Conservation (phyloP, 805 yeast species). For the Saccharomycopsis fermentans region DNA sequence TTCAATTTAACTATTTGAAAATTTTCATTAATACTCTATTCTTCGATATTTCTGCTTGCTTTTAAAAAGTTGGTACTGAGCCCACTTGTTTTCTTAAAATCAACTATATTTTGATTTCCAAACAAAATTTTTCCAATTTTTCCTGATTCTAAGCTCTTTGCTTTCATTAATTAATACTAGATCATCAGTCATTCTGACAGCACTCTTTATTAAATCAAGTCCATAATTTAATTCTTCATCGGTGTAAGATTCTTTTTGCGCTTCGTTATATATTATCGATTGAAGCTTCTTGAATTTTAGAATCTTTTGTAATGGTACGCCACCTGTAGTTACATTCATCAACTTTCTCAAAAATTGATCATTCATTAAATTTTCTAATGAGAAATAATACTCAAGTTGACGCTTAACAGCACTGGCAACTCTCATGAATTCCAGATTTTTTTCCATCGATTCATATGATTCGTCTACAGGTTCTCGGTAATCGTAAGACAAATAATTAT, state of each 20-base stretch:
- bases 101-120: not conserved
- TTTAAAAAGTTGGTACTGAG: not conserved
- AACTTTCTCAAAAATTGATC: slow-evolving; percentile 75
- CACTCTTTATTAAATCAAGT: slow-evolving; percentile 32
- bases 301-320: slow-evolving; percentile 51
- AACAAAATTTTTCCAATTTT: slow-evolving; percentile 36
- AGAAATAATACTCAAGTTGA: slow-evolving; percentile 87
- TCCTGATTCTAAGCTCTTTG: slow-evolving; percentile 49
- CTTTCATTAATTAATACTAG: slow-evolving; percentile 33
- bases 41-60: not conserved
- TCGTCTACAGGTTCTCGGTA: not conserved
- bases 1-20: not conserved
- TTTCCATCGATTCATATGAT: not conserved
- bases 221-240: slow-evolving; percentile 33
- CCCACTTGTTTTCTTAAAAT: not conserved
- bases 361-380: slow-evolving; percentile 75
- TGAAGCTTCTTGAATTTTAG: slow-evolving; percentile 70
- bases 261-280: slow-evolving; percentile 35
- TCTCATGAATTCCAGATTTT: not conserved
- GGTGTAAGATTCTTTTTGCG: slow-evolving; percentile 42
- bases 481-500: not conserved
- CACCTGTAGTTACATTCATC: slow-evolving; percentile 63
- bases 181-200: slow-evolving; percentile 31
- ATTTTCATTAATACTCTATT: not conserved
- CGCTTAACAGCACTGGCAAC: slow-evolving; percentile 24